Percentiles rank a stretch among this genome's conserved stretches.
Evolutionary conservation across 305 asterid genomes (phyloP).

Genomic region (Fraxinus latifolia): DNA sequence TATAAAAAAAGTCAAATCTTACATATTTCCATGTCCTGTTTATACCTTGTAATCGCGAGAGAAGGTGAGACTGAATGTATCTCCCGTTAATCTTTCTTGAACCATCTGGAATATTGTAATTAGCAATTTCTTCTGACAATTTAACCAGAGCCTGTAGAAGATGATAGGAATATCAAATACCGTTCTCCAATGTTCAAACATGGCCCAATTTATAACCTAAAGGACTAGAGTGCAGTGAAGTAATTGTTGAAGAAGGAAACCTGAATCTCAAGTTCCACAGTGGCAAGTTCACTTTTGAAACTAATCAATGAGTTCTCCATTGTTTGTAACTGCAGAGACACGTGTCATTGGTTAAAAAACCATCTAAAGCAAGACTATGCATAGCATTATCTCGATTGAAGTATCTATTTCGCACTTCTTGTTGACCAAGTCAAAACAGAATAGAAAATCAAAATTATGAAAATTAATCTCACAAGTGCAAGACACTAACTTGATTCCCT

Average conservation of each 20-base stretch:
- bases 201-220: neutral
- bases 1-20: neutral
- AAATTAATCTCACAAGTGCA: neutral
- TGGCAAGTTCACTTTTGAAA: constrained; percentile 69
- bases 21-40: neutral
- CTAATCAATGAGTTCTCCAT: constrained; percentile 56
- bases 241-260: constrained; percentile 31
- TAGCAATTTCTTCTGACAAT: constrained; percentile 73
- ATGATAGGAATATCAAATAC: neutral
- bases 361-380: neutral
- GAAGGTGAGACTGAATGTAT: constrained; percentile 78
- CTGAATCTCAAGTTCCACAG: constrained; percentile 60
- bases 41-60: constrained; percentile 63
- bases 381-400: neutral
- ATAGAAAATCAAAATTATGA: neutral
- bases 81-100: constrained; percentile 83
- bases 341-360: neutral
- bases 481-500: neutral
- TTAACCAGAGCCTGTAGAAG: constrained; percentile 61
- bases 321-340: constrained; percentile 54
- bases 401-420: neutral
- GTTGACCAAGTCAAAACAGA: neutral
- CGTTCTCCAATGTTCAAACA: constrained; percentile 1
- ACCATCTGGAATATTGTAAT: constrained; percentile 57
- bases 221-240: constrained; percentile 1